Conservation (phyloP, 75 land plant genomes). For the Sequoiadendron giganteum region DNA sequence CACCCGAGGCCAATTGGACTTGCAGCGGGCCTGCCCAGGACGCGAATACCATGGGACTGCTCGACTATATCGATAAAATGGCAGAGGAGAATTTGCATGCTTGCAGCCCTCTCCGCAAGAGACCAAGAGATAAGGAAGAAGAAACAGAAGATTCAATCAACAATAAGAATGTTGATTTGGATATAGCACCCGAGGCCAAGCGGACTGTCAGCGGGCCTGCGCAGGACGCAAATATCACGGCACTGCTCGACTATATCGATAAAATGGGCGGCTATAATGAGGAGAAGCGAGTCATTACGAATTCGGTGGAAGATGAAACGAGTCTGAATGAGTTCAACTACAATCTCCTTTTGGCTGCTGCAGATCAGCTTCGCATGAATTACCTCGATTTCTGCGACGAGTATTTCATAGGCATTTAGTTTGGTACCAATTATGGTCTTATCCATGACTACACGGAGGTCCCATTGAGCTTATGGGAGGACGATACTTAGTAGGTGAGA, state of each 20-base stretch:
- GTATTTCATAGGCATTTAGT: neutral
- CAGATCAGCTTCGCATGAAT: neutral
- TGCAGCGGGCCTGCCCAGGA: neutral
- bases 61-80: neutral
- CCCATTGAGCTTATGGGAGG: neutral
- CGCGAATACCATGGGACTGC: too few relatives aligned
- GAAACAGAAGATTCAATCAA: neutral
- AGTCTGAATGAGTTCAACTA: neutral
- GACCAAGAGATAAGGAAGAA: neutral
- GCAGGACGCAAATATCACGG: neutral
- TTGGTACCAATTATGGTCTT: neutral
- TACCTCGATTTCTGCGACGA: neutral
- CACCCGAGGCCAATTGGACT: neutral
- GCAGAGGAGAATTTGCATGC: neutral
- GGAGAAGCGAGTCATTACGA: too few relatives aligned
- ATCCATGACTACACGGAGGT: neutral
- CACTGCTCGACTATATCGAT: neutral
- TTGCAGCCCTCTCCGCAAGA: slow-evolving; percentile 1
- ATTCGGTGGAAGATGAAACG: neutral
- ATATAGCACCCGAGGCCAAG: neutral
- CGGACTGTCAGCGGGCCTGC: neutral
- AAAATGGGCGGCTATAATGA: neutral
- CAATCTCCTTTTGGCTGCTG: neutral
- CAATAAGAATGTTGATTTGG: neutral
- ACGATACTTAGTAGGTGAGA: neutral